A percentile compares a stretch with the other conserved stretches of the same genome.
Evolutionary conservation across 345 rosid genomes (phyloP).

Genomic region (Pistacia integerrima): DNA sequence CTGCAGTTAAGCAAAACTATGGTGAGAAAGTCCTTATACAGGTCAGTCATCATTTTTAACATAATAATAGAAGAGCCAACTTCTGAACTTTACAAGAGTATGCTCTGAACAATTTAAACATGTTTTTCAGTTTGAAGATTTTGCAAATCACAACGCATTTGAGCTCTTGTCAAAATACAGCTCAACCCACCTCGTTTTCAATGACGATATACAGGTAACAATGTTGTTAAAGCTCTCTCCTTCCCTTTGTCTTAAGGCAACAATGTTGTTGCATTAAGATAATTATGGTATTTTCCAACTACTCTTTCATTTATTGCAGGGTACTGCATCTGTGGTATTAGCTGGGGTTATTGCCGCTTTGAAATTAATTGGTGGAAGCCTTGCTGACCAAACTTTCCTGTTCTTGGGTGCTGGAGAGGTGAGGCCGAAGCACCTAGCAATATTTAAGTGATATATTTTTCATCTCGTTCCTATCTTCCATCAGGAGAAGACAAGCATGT

Average conservation of each 20-base stretch:
- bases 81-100: neutral
- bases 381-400: constrained; percentile 78
- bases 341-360: constrained; percentile 82
- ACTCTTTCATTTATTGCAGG: constrained; percentile 45
- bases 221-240: neutral
- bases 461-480: neutral
- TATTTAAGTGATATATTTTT: neutral
- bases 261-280: neutral
- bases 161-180: constrained; percentile 79
- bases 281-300: neutral
- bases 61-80: neutral
- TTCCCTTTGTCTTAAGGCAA: neutral
- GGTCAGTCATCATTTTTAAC: constrained; percentile 41
- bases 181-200: constrained; percentile 86
- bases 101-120: constrained; percentile 12
- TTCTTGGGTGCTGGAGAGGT: constrained; percentile 99
- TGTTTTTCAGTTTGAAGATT: constrained; percentile 86
- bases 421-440: constrained; percentile 6
- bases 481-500: neutral
- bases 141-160: constrained; percentile 96
- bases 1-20: constrained; percentile 85
- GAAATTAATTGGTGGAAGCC: constrained; percentile 63
- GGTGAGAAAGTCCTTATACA: constrained; percentile 93
- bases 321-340: constrained; percentile 94
- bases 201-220: constrained; percentile 91